Evolutionary conservation across 148 eudicot species (phyloP).

Genomic region (Cornus florida): DNA sequence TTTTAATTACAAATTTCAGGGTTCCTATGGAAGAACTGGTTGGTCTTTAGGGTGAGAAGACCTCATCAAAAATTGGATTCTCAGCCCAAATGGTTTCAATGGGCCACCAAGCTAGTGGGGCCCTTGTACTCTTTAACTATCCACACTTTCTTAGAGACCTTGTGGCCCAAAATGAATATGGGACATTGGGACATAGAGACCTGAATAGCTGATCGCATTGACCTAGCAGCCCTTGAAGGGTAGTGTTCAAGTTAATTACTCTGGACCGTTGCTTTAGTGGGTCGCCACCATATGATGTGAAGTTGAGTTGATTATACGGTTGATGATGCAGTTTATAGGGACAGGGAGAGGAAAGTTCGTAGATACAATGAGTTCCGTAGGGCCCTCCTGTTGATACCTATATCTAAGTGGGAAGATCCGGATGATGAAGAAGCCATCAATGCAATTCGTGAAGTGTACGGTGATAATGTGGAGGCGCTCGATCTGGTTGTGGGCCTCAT

Average conservation of each 20-base stretch:
- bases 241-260: no score
- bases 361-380: slow-evolving; percentile 30
- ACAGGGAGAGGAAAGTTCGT: slow-evolving; percentile 27
- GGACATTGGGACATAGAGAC: no score
- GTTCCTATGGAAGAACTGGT: slow-evolving; percentile 19
- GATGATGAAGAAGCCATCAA: slow-evolving; percentile 23
- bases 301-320: neutral
- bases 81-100: slow-evolving; percentile 24
- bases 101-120: slow-evolving; percentile 36
- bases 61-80: slow-evolving; percentile 19
- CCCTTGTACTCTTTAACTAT: slow-evolving; percentile 30
- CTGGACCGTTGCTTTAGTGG: neutral
- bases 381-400: slow-evolving; percentile 19
- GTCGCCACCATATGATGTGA: no score
- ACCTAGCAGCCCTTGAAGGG: neutral
- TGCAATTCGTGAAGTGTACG: slow-evolving; percentile 23
- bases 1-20: slow-evolving; percentile 12
- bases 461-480: slow-evolving; percentile 24
- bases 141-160: slow-evolving; percentile 23
- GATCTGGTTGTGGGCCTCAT: slow-evolving; percentile 26
- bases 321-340: slow-evolving; percentile 28
- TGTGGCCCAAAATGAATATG: slow-evolving; percentile 21
- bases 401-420: slow-evolving; percentile 34
- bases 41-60: slow-evolving; percentile 12
- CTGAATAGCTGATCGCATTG: neutral